phyloP scores from a whole-genome alignment of 2,329 filamentous ascomycete genomes.

The Parastagonospora nodorum region DNA sequence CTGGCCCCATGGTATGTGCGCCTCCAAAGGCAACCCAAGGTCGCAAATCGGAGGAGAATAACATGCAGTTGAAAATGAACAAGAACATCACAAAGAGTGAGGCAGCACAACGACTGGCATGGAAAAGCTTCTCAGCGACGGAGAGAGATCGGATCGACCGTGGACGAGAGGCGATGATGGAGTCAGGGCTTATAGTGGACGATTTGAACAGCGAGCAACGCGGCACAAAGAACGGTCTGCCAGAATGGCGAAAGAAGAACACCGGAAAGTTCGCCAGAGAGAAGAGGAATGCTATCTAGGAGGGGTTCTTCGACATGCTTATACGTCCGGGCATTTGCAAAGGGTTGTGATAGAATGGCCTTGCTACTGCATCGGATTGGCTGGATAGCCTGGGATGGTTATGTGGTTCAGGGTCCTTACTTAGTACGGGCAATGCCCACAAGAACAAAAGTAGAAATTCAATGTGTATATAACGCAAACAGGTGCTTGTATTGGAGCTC shows the following conservation, averaged over 20 bases:
- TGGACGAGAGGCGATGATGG: slow-evolving; percentile 20
- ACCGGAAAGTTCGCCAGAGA: slow-evolving; percentile 19
- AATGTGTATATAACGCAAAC: too few relatives aligned
- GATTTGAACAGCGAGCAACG: slow-evolving; percentile 15
- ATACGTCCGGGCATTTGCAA: too few relatives aligned
- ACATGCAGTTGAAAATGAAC: slow-evolving; percentile 13
- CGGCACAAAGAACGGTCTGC: slow-evolving; percentile 19
- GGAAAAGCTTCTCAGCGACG: slow-evolving; percentile 17
- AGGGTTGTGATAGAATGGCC: too few relatives aligned
- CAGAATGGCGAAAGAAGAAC: slow-evolving; percentile 25
- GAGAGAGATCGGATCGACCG: slow-evolving; percentile 9
- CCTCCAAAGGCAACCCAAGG: not conserved
- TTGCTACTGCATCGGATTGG: too few relatives aligned
- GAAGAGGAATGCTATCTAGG: not conserved
- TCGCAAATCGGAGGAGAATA: not conserved
- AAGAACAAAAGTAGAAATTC: too few relatives aligned
- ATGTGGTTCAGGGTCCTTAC: too few relatives aligned
- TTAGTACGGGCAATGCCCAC: too few relatives aligned
- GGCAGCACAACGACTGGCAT: slow-evolving; percentile 16
- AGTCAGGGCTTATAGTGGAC: slow-evolving; percentile 12
- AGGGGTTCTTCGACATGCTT: not conserved
- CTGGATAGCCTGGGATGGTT: too few relatives aligned
- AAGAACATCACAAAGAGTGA: slow-evolving; percentile 14
- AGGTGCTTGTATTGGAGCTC: too few relatives aligned
- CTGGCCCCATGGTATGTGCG: not conserved